Conservation (phyloP, 371 early-diverging fungal genomes). For the Syncephalastrum contaminatum region DNA sequence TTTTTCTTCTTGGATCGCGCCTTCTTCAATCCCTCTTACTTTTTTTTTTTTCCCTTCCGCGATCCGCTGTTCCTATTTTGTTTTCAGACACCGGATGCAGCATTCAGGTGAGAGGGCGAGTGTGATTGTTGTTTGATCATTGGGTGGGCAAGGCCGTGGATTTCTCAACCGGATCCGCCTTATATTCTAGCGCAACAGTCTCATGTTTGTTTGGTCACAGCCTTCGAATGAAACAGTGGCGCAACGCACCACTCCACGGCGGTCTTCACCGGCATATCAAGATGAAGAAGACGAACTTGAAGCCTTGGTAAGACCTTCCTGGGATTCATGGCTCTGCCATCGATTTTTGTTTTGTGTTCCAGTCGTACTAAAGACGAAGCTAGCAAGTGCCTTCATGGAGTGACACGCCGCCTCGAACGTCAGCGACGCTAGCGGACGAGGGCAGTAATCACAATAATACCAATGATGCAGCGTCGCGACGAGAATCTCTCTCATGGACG, state of each 20-base stretch:
- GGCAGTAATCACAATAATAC: too few relatives aligned
- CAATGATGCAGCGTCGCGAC: conserved; percentile 19
- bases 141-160: too few relatives aligned
- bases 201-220: conserved; percentile 42
- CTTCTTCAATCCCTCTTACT: too few relatives aligned
- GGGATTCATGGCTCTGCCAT: not conserved
- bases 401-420: conserved; percentile 24
- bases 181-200: conserved; percentile 19
- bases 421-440: not conserved
- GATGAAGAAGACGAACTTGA: conserved; percentile 35
- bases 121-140: too few relatives aligned
- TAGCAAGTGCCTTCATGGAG: conserved; percentile 51
- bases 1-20: too few relatives aligned
- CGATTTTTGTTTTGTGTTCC: not conserved
- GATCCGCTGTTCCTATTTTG: too few relatives aligned
- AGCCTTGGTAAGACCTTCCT: conserved; percentile 33
- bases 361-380: not conserved
- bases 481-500: conserved; percentile 39
- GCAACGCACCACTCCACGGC: conserved; percentile 9
- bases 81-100: too few relatives aligned
- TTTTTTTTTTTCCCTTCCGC: too few relatives aligned
- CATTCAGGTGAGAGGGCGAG: too few relatives aligned
- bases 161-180: too few relatives aligned
- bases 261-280: not conserved
- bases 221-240: conserved; percentile 37